phyloP scores from a whole-genome alignment of 768 basidiomycete genomes.

The Kwoniella pini region DNA sequence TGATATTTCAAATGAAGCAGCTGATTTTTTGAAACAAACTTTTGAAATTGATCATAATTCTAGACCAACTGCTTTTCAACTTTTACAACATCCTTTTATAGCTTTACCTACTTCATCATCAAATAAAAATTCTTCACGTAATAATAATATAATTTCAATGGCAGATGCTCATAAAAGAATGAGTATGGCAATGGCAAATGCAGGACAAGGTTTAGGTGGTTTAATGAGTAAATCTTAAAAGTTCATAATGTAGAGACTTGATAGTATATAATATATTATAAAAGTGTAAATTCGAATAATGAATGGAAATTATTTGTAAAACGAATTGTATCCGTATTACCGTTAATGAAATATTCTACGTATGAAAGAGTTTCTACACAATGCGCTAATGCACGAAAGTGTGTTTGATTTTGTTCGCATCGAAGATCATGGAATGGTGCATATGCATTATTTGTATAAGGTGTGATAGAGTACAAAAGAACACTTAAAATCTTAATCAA shows the following conservation, averaged over 20 bases:
- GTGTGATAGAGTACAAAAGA: not conserved
- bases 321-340: too few relatives aligned
- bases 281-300: too few relatives aligned
- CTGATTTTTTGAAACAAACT: slow-evolving; percentile 81
- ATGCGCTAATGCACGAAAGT: too few relatives aligned
- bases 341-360: too few relatives aligned
- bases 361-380: too few relatives aligned
- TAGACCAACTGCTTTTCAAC: slow-evolving; percentile 74
- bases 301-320: too few relatives aligned
- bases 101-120: slow-evolving; percentile 19
- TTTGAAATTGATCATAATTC: slow-evolving; percentile 81
- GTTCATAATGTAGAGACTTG: not conserved
- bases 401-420: too few relatives aligned
- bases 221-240: slow-evolving; percentile 24
- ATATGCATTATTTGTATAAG: not conserved
- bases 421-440: not conserved
- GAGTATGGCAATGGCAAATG: slow-evolving; percentile 29
- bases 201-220: slow-evolving; percentile 27
- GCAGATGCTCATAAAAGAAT: slow-evolving; percentile 35
- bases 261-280: not conserved
- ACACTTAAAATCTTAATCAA: too few relatives aligned
- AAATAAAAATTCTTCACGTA: not conserved
- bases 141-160: slow-evolving; percentile 11
- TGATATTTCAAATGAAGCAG: slow-evolving; percentile 86
- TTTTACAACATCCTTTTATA: slow-evolving; percentile 76